Evolutionary conservation across 2,329 filamentous ascomycete genomes (phyloP), one percentile per base, ranked within the genome.

Genomic region (Hypoxylon sp.): DNA sequence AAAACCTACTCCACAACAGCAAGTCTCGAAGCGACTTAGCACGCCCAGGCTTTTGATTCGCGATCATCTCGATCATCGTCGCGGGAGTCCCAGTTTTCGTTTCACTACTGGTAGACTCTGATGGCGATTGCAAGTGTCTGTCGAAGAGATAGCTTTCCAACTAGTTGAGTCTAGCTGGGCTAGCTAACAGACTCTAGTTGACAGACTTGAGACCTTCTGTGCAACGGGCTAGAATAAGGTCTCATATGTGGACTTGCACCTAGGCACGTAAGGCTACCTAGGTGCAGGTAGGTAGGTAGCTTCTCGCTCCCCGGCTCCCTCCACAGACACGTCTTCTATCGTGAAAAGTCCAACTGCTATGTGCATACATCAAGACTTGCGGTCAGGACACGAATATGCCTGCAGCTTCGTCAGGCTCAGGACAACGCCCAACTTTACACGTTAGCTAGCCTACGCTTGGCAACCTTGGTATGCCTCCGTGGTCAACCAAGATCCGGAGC

Each of bases 401-500:
- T 51, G 21, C 11, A 49, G 38, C 54, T 52, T 54, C 31, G 52
- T 54, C 60, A 55, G 59, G 59, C 50, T 49, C 52, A 46, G 53
- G 10, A 58, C 49, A 27, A 58, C 54, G 58, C 54, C 58, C 58
- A 61, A 61, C 46, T 54, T 35, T 24, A 50, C 46, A 54, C 37
- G 35, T 41, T 55, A 37, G 15, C 18, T 29, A 41, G 38, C 33
- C 55, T 51, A 49, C 27, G 49, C 54, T 59, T 60, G 56, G 56
- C 60, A 60, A 33, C n/a, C n/a, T n/a, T n/a, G n/a, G n/a, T 35
- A 55, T 55, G 45, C 41, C 35, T 63, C 45, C 24, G 49, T 49
- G 38, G 40, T 45, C 35, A 49, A 54, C 60, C 60, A 63, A 61
- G 54, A 55, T 55, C 48, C 47, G 56, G 35, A 55, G 46, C 13